These are phyloP conservation scores for Arbutus unedo DNA, from an alignment of 148 eudicot genomes.

Conservation along the genomic window DNA sequence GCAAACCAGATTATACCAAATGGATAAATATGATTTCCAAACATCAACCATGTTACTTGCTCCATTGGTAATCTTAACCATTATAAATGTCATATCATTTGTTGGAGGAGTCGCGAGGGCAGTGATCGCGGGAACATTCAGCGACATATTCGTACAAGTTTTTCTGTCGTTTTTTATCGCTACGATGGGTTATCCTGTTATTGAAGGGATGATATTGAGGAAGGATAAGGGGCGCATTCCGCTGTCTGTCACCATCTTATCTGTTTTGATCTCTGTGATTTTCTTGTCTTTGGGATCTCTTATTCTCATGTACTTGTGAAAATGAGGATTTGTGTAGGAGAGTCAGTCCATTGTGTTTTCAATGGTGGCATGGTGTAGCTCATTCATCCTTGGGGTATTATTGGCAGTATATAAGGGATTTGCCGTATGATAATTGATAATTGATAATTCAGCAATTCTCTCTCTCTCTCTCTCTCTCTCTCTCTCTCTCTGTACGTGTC, in stretches of 20 bases:
- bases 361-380: neutral
- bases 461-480: neutral
- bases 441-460: neutral
- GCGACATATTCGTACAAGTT: slow-evolving; percentile 41
- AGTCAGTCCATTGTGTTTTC: neutral
- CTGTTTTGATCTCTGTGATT: slow-evolving; percentile 19
- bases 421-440: neutral
- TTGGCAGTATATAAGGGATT: neutral
- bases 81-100: slow-evolving; percentile 41
- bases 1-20: slow-evolving; percentile 35
- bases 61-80: slow-evolving; percentile 44
- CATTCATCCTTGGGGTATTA: too few species aligned
- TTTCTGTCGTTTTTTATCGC: slow-evolving; percentile 40
- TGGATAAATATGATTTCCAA: slow-evolving; percentile 55
- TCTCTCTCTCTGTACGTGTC: too few species aligned
- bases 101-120: slow-evolving; percentile 35
- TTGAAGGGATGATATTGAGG: slow-evolving; percentile 67
- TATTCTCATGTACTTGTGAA: neutral
- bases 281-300: slow-evolving; percentile 36
- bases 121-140: slow-evolving; percentile 9
- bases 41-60: slow-evolving; percentile 41
- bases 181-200: slow-evolving; percentile 44
- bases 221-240: slow-evolving; percentile 58
- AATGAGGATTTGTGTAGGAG: neutral
- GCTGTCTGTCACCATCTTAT: slow-evolving; percentile 18